Conservation (phyloP, 2,329 filamentous ascomycete genomes). For the Thielaviopsis ethacetica region DNA sequence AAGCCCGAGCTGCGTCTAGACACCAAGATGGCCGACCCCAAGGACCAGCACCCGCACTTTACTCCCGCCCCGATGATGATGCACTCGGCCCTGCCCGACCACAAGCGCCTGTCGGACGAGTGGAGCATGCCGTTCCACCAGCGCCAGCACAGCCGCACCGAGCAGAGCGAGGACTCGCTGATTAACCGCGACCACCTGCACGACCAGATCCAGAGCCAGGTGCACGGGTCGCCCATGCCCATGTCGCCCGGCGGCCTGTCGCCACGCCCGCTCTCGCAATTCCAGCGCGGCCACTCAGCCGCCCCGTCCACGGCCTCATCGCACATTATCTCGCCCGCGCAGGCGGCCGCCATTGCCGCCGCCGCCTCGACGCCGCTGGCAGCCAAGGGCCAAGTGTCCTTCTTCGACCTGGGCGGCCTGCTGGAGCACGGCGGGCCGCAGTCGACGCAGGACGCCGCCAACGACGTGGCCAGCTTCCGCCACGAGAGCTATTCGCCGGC, state of each 20-base stretch:
- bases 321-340: background rate
- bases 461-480: conserved; percentile 17
- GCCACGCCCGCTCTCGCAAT: conserved; percentile 14
- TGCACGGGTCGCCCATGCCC: no score
- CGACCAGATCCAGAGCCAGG: conserved; percentile 4
- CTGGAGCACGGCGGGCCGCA: conserved; percentile 35
- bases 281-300: conserved; percentile 22
- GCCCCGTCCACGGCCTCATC: background rate
- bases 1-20: conserved; percentile 31
- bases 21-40: conserved; percentile 14
- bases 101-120: conserved; percentile 19
- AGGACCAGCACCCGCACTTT: conserved; percentile 19
- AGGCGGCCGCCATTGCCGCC: conserved; percentile 5
- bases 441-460: conserved; percentile 11
- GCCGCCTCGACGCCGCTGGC: conserved; percentile 17
- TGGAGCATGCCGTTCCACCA: conserved; percentile 30
- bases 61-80: conserved; percentile 20
- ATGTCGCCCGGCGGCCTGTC: background rate
- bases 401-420: conserved; percentile 73
- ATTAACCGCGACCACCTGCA: conserved; percentile 19
- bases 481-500: conserved; percentile 18
- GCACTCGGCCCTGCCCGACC: conserved; percentile 11
- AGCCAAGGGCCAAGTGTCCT: conserved; percentile 38
- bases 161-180: conserved; percentile 30
- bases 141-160: conserved; percentile 21